These are phyloP conservation scores for Candida cerambycidarum DNA, from an alignment of 805 yeast species.

Conservation along the genomic window DNA sequence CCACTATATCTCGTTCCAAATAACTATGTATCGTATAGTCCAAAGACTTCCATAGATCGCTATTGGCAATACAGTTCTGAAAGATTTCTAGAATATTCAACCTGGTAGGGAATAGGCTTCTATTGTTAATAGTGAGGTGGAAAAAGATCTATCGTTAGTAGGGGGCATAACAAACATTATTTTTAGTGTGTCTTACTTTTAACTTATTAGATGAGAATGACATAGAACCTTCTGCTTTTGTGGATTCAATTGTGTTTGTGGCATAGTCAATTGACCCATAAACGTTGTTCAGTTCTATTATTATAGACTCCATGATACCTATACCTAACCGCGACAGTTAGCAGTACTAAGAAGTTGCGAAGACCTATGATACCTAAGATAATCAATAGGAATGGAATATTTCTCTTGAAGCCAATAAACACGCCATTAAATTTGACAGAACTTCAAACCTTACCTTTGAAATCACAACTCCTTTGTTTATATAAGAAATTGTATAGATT, in stretches of 20 bases:
- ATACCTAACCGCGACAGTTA: background rate
- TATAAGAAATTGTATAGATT: conserved; percentile 36
- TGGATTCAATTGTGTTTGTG: background rate
- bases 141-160: background rate
- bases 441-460: background rate
- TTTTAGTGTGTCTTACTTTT: conserved; percentile 6
- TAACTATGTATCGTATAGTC: background rate
- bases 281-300: conserved; percentile 2
- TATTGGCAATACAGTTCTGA: conserved; percentile 3
- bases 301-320: conserved; percentile 5
- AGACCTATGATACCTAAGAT: conserved; percentile 7
- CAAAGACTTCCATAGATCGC: conserved; percentile 1
- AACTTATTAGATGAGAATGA: conserved; percentile 4
- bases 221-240: background rate
- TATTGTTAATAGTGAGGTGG: background rate
- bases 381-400: conserved; percentile 10
- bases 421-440: background rate
- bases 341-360: too few relatives aligned
- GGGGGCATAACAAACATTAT: background rate
- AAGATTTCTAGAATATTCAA: background rate
- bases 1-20: background rate
- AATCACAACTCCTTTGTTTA: conserved; percentile 16
- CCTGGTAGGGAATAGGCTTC: background rate
- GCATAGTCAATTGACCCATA: conserved; percentile 2
- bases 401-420: conserved; percentile 5